A percentile compares a stretch with the other conserved stretches of the same genome.
phyloP scores from a whole-genome alignment of 164 flowering plant species.

The Umbilicus rupestris region DNA sequence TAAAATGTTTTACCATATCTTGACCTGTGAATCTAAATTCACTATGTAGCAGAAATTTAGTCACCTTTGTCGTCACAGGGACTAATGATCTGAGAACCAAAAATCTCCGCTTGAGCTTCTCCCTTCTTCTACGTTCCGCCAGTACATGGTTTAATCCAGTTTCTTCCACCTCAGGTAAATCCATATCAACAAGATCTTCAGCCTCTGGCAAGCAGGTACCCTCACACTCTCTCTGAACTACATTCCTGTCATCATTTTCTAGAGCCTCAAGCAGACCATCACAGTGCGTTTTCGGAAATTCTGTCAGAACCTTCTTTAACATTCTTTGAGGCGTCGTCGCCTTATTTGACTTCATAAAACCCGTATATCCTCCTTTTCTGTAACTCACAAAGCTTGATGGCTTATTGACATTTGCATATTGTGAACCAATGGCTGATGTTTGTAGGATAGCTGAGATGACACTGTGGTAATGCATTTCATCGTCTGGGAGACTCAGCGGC shows the following conservation, averaged over 20 bases:
- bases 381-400: conserved; percentile 53
- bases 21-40: not conserved
- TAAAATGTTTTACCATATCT: too few species aligned
- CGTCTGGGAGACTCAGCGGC: conserved; percentile 20
- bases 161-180: conserved; percentile 12
- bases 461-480: conserved; percentile 51
- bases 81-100: conserved; percentile 45
- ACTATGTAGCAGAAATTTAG: not conserved
- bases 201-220: conserved; percentile 19
- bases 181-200: conserved; percentile 12
- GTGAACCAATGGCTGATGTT: conserved; percentile 32
- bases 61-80: conserved; percentile 64
- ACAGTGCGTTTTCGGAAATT: conserved; percentile 44
- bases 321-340: conserved; percentile 27
- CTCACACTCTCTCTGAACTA: conserved; percentile 11
- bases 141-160: conserved; percentile 25
- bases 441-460: conserved; percentile 47
- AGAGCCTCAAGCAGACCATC: conserved; percentile 18
- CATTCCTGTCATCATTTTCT: conserved; percentile 16
- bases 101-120: conserved; percentile 42
- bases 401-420: conserved; percentile 18
- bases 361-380: conserved; percentile 27
- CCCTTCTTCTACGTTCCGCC: conserved; percentile 35
- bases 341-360: conserved; percentile 9
- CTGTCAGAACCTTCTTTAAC: conserved; percentile 55